Base-by-base conservation (phyloP, 2,329 filamentous ascomycete species). In the Aspergillus sclerotialis region DNA sequence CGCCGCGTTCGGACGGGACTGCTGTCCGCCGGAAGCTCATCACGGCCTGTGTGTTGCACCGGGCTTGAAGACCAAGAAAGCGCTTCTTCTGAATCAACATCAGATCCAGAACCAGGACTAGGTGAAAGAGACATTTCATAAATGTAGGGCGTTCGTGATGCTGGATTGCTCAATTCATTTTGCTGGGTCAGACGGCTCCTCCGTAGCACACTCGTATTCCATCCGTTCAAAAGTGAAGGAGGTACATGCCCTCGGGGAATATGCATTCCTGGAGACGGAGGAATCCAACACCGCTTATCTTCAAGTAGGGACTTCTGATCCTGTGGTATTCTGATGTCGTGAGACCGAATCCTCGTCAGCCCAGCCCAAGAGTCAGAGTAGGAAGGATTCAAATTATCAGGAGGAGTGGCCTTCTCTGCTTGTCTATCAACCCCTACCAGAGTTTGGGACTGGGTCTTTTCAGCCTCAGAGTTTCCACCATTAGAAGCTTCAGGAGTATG, bases 301-400 rank as follows among this genome's bases (percentile, higher is more conserved):
- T 68, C 61, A 2, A 82, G 54, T 4, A 80, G 56, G 7, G 58
- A 45, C 28, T 54, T 48, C 44, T 82, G 78, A 11, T 71, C 62
- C 16, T 52, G 57, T 2, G 70, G 63, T 33, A 76, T 69, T 15
- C 48, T 57, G 19, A 71, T 50, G 43, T 72, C 65, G 28, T 48
- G 54, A 12, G 56, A 58, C 18, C 56, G 53, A 35, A 75, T 65
- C 12, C 45, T 54, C 19, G 48, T 53, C 45, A 58, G 52, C 21
- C 49, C 46, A 39, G 50, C 32, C 59, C 58, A 62, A 8, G 53
- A 49, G 30, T 53, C 37, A 23, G 12, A 28, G 17, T 28, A 10
- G 30, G 13, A 27, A 12, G 30, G 16, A 14, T 15, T 14, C 8
- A 14, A 26, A 10, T 23, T 9, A 12, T 33, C 17, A 10, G 5